Base-by-base conservation (phyloP, 2,329 filamentous ascomycete genomes). In the Raffaelea arxii region DNA sequence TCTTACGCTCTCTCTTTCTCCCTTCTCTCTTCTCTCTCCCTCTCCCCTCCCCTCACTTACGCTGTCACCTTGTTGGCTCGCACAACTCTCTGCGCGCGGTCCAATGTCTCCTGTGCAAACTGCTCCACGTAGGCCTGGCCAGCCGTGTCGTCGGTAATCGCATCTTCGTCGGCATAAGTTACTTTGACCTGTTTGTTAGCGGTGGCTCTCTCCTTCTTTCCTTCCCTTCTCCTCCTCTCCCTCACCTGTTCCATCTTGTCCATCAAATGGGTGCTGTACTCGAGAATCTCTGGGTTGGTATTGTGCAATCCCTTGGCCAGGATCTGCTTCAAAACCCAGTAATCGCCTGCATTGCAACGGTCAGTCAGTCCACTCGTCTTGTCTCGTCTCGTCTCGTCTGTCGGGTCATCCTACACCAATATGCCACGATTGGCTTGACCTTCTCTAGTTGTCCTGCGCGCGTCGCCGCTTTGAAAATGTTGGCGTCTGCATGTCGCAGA, bases 351-450 rank as follows among this genome's bases (percentile, higher is more conserved):
- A 56, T 53, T 49, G 4, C 19, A 10, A n/a, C 23, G 4, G 32
- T 19, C 6, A 45, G 41, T 12, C 30, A 4, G 10, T 10, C 22
- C 4, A 16, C 4, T 7, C 16, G 9, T 9, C n/a, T 19, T 25
- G 4, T 24, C n/a, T n/a, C n/a, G n/a, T n/a, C n/a, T n/a, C n/a
- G n/a, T n/a, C n/a, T n/a, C n/a, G n/a, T n/a, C n/a, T n/a, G n/a
- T n/a, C n/a, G n/a, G n/a, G n/a, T n/a, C n/a, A n/a, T n/a, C 84
- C 60, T 75, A 94, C 91, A 92, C 89, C 91, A 97, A 65, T 97
- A 98, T 52, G 90, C 77, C 55, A 97, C 77, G 49, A 92, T 86
- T 9, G 92, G 92, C 65, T 91, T 92, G 59, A 82, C 78, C 49
- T 76, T 76, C 62, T 91, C 85, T 42, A 98, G 77, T 69, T 98